Base-by-base conservation (phyloP, 169 alveolate genomes). In the Eimeria maxima region DNA sequence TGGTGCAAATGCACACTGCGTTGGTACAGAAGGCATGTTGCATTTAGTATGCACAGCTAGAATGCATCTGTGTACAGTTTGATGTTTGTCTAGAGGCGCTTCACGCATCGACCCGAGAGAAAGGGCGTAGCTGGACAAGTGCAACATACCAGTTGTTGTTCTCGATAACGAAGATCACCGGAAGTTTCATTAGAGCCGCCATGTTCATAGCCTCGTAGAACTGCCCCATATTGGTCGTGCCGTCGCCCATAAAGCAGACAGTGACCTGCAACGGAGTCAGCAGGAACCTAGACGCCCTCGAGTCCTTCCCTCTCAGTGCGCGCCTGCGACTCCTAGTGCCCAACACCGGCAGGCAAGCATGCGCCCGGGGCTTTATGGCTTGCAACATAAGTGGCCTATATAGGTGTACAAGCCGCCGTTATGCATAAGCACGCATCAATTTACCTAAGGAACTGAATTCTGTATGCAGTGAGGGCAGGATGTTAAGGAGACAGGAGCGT, bases 221-320 rank as follows among this genome's bases (percentile, higher is more conserved):
- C 95, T 98, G 98, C 44, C 99, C 99, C 90, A 97, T 96, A 96
- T 98, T 98, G 24, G 99, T 97, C 33, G 99, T 98, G 42, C 99
- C 99, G 95, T 98, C 99, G 47, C 99, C 99, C 94, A 98, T 97
- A 98, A 98, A 97, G 63, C 99, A 96, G 29, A 97, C 97, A 45
- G 98, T 97, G 16, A 98, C 98, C 93, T 98, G 97, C 78, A 60
- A 4, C 27, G 16, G 5, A 63, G 57, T 1, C 24, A 16, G 4
- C 45, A 80, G 29, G 22, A 80, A 4, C 27, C 16, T 8, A 33
- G 13, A 73, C 3, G 55, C 53, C 27, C 55, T 6, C 55, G 44
- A 67, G 38, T 69, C n/a, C 50, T 69, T 14, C 45, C 27, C 47
- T 8, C 13, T 6, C 22, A 69, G 20, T 47, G 8, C 29, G 10